phyloP scores from a whole-genome alignment of 2,329 filamentous ascomycete genomes.

The Trichoderma polysporum region DNA sequence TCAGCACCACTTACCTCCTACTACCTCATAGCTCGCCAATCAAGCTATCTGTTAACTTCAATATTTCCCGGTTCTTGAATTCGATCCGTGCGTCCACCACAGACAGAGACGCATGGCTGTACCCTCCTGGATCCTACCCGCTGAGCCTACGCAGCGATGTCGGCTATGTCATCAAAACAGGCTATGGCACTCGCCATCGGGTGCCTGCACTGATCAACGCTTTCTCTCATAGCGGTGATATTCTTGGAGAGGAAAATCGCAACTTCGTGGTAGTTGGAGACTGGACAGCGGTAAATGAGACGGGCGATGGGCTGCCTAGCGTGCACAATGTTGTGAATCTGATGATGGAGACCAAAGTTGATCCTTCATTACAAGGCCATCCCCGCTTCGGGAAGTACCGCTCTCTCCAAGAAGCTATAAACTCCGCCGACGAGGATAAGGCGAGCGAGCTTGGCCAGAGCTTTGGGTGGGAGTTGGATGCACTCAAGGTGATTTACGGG shows the following conservation, averaged over 20 bases:
- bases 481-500: slow-evolving; percentile 44
- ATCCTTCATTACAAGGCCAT: slow-evolving; percentile 29
- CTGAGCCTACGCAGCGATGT: slow-evolving; percentile 48
- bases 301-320: slow-evolving; percentile 33
- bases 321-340: slow-evolving; percentile 42
- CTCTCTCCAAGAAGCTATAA: slow-evolving; percentile 40
- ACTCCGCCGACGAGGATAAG: slow-evolving; percentile 38
- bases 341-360: slow-evolving; percentile 35
- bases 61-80: slow-evolving; percentile 34
- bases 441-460: slow-evolving; percentile 39
- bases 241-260: slow-evolving; percentile 39
- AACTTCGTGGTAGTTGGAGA: slow-evolving; percentile 52
- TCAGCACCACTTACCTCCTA: slow-evolving; percentile 30
- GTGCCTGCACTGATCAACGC: slow-evolving; percentile 49
- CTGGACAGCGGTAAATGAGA: slow-evolving; percentile 42
- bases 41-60: slow-evolving; percentile 38
- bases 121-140: slow-evolving; percentile 38
- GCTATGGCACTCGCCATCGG: slow-evolving; percentile 53
- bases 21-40: slow-evolving; percentile 37
- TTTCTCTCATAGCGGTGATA: slow-evolving; percentile 34
- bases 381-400: slow-evolving; percentile 44
- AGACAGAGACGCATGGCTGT: slow-evolving; percentile 44
- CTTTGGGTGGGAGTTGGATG: slow-evolving; percentile 51
- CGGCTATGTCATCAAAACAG: slow-evolving; percentile 55
- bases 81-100: slow-evolving; percentile 31